A percentile compares a stretch with the other conserved stretches of the same genome.
Conservation (phyloP, 2,329 filamentous ascomycete genomes). For the Fusarium longipes region DNA sequence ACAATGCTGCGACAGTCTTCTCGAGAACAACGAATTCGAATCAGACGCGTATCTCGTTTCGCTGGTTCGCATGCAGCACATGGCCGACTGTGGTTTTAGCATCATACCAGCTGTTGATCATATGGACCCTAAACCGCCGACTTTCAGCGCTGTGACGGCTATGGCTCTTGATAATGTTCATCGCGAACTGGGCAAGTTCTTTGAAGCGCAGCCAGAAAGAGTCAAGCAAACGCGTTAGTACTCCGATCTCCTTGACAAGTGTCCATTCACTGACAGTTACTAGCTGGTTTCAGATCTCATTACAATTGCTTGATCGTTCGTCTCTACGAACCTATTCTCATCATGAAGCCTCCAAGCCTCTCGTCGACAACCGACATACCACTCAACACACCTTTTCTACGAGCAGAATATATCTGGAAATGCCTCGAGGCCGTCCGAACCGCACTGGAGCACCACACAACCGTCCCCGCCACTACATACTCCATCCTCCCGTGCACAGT, state of each 20-base stretch:
- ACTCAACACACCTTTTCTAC: conserved; percentile 41
- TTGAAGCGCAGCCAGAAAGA: conserved; percentile 33
- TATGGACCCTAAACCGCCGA: conserved; percentile 35
- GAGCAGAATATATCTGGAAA: conserved; percentile 53
- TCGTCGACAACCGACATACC: conserved; percentile 26
- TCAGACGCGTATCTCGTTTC: conserved; percentile 51
- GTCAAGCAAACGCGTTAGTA: conserved; percentile 40
- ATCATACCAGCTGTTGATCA: conserved; percentile 38
- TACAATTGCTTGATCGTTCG: conserved; percentile 50
- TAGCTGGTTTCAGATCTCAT: conserved; percentile 51
- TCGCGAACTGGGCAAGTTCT: conserved; percentile 50
- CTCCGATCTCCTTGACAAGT: rapidly evolving
- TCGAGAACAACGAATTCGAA: conserved; percentile 44
- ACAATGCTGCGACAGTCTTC: conserved; percentile 50
- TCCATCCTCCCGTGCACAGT: conserved; percentile 48
- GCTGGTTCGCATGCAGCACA: conserved; percentile 50
- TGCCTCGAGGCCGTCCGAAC: conserved; percentile 48
- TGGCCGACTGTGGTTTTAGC: conserved; percentile 47
- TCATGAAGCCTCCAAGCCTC: conserved; percentile 39
- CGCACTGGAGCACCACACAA: conserved; percentile 45
- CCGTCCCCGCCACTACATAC: conserved; percentile 43
- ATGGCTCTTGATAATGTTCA: conserved; percentile 51
- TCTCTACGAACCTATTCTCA: conserved; percentile 54
- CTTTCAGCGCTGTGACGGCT: conserved; percentile 45
- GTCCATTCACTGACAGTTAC: rapidly evolving